A percentile compares a stretch with the other conserved stretches of the same genome.
Evolutionary conservation across 2,329 filamentous ascomycete genomes (phyloP).

Genomic region (Xylaria sp.): DNA sequence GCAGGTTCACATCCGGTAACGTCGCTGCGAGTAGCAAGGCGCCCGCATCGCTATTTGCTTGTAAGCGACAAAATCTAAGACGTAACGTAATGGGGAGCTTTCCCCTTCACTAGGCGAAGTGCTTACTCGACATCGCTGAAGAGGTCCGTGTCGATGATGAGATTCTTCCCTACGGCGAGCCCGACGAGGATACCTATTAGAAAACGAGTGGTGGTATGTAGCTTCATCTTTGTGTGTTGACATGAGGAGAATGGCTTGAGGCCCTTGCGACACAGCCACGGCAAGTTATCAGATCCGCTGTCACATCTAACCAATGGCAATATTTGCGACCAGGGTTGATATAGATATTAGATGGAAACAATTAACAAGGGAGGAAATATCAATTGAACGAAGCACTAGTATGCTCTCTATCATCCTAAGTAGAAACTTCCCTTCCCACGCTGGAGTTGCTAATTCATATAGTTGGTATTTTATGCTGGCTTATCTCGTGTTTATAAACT

Average conservation of each 20-base stretch:
- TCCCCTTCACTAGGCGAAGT: background rate
- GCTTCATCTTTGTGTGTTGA: conserved; percentile 12
- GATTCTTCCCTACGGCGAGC: conserved; percentile 47
- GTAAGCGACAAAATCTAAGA: conserved; percentile 3
- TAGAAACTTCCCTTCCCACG: background rate
- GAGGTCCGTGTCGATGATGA: conserved; percentile 61
- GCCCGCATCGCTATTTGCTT: conserved; percentile 52
- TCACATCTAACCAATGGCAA: conserved; percentile 2
- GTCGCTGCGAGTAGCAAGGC: conserved; percentile 57
- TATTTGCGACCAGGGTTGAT: too few species aligned
- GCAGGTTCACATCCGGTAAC: conserved; percentile 51
- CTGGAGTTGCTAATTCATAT: background rate
- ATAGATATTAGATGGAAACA: background rate
- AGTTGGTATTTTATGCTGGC: background rate
- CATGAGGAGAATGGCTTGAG: background rate
- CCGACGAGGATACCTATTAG: conserved; percentile 9
- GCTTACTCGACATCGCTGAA: conserved; percentile 60
- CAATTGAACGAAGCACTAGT: background rate
- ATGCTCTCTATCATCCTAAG: background rate
- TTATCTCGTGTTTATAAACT: background rate
- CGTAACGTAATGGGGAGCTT: background rate
- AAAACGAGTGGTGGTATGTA: background rate
- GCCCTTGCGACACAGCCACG: background rate
- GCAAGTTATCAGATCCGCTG: background rate
- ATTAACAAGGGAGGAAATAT: background rate